phyloP scores from a whole-genome alignment of 2,329 filamentous ascomycete species.

The Ambrosiella beaveri region DNA sequence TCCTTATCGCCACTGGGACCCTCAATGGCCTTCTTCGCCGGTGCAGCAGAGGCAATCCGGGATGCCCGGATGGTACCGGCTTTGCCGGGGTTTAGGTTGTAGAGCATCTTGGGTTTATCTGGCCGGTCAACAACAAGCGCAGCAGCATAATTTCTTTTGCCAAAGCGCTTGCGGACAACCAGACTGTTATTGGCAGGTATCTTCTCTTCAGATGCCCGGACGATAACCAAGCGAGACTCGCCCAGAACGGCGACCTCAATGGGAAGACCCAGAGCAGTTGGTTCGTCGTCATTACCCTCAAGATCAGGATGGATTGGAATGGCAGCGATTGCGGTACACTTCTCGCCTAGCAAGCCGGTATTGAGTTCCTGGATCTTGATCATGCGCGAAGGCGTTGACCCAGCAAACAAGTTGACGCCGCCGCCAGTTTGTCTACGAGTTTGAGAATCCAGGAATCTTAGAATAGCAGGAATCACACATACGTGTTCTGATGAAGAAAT shows the following conservation, averaged over 20 bases:
- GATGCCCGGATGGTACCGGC: conserved; percentile 22
- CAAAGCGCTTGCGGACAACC: conserved; percentile 18
- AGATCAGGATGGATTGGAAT: conserved; percentile 20
- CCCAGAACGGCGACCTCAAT: conserved; percentile 38
- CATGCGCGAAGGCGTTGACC: conserved; percentile 37
- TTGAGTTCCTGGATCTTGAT: conserved; percentile 35
- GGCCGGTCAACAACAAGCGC: conserved; percentile 38
- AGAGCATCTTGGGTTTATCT: conserved; percentile 25
- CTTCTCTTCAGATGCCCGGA: conserved; percentile 35
- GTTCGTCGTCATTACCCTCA: conserved; percentile 16
- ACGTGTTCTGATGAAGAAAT: conserved; percentile 38
- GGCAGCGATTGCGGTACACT: conserved; percentile 34
- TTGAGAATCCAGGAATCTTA: conserved; percentile 43
- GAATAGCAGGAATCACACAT: conserved; percentile 36
- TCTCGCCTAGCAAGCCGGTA: conserved; percentile 38
- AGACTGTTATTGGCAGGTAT: conserved; percentile 22
- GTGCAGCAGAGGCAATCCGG: neutral
- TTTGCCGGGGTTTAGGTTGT: conserved; percentile 33
- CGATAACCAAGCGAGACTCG: conserved; percentile 36
- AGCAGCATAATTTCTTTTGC: conserved; percentile 21
- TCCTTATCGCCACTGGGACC: conserved; percentile 23
- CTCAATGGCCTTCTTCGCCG: conserved; percentile 16
- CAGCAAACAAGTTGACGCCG: conserved; percentile 38
- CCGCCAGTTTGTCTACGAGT: conserved; percentile 32
- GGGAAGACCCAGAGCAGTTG: conserved; percentile 25